phyloP scores from a whole-genome alignment of 352 stramenopile species.

The Phytophthora sojae region DNA sequence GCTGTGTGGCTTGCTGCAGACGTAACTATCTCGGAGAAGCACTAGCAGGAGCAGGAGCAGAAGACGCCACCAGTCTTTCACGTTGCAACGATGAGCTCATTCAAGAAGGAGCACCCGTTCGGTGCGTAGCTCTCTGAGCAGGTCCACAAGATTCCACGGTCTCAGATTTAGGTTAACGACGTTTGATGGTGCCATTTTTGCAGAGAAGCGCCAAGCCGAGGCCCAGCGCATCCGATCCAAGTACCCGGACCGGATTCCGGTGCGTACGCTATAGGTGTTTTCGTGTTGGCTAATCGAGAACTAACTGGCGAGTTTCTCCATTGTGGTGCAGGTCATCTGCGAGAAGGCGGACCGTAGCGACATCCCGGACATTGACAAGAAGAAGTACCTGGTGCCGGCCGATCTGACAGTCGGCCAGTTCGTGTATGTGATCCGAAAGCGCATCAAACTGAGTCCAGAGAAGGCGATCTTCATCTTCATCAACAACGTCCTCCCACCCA shows the following conservation, averaged over 20 bases:
- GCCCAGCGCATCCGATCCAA: constrained; percentile 98
- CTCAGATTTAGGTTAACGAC: constrained; percentile 20
- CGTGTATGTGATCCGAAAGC: constrained; percentile 99
- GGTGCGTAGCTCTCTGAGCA: constrained; percentile 50
- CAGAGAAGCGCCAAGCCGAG: constrained; percentile 98
- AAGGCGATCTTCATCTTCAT: constrained; percentile 99
- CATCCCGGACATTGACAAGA: constrained; percentile 99
- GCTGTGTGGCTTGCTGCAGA: constrained; percentile 23
- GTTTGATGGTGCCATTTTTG: constrained; percentile 26
- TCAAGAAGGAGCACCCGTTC: constrained; percentile 92
- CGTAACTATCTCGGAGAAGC: constrained; percentile 30
- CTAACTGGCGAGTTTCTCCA: not conserved
- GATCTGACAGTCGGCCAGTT: constrained; percentile 99
- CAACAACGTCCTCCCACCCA: constrained; percentile 98
- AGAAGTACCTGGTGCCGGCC: constrained; percentile 98
- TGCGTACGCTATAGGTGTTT: constrained; percentile 31
- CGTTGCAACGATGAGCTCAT: constrained; percentile 80
- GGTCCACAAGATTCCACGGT: not conserved
- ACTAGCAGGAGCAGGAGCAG: constrained; percentile 20
- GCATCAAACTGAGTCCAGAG: constrained; percentile 98
- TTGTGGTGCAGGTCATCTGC: constrained; percentile 80
- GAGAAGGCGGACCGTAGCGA: constrained; percentile 97
- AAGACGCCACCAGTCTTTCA: constrained; percentile 19
- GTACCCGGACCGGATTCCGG: constrained; percentile 98
- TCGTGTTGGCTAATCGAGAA: not conserved